Percentiles rank a stretch among this genome's conserved stretches.
These are phyloP conservation scores for Rubroboletus satanas DNA, from an alignment of 768 basidiomycete genomes.

Conservation along the genomic window DNA sequence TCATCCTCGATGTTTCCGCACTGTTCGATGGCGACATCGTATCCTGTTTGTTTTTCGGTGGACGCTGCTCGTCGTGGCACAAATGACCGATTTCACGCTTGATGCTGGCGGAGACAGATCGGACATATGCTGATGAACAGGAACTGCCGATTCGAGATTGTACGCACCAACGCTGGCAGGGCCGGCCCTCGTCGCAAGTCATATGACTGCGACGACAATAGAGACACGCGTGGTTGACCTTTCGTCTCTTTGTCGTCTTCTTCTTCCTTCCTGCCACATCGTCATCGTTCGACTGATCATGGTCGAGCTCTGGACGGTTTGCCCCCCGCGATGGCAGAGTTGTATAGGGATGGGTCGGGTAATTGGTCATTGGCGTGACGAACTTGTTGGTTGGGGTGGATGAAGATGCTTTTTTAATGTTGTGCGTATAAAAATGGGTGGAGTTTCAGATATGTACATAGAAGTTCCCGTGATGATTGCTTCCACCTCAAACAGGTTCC, in stretches of 20 bases:
- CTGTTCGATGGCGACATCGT: conserved; percentile 24
- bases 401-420: conserved; percentile 11
- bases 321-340: conserved; percentile 18
- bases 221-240: conserved; percentile 90
- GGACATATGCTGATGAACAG: conserved; percentile 2
- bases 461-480: conserved; percentile 16
- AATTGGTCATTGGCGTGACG: conserved; percentile 24
- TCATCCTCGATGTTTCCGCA: conserved; percentile 33
- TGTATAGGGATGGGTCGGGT: conserved; percentile 26
- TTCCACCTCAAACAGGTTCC: conserved; percentile 15
- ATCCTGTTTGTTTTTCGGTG: conserved; percentile 45
- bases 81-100: conserved; percentile 96
- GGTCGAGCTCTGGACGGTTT: conserved; percentile 19
- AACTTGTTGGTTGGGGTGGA: conserved; percentile 7
- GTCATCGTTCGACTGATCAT: conserved; percentile 32
- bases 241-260: conserved; percentile 60
- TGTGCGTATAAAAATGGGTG: conserved; percentile 22
- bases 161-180: conserved; percentile 88
- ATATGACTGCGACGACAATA: conserved; percentile 92
- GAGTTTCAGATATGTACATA: conserved; percentile 20
- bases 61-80: conserved; percentile 82
- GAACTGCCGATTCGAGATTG: conserved; percentile 8
- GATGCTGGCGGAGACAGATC: conserved; percentile 51
- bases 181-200: conserved; percentile 86
- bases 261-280: conserved; percentile 37